Base-by-base conservation (phyloP, 2,329 filamentous ascomycete species). In the Epicoccum sorghinum region DNA sequence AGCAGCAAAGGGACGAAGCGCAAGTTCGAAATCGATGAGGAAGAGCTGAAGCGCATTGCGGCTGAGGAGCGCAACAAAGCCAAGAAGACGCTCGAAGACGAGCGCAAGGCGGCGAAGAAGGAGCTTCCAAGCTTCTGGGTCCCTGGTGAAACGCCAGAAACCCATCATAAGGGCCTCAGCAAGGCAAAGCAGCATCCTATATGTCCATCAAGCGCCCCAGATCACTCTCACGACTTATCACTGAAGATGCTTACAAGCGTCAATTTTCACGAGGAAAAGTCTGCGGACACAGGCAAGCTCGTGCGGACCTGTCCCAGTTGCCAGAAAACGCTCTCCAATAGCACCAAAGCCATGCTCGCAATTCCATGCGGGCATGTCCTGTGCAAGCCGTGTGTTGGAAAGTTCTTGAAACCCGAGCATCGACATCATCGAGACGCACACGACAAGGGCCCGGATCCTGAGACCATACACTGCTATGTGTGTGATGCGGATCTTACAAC, bases 331-430 rank as follows among this genome's bases (percentile, higher is more conserved):
- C 81, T 98, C 10, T 89, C 85, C 41, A 98, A 98, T 70, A 83
- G 89, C 3, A 89, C 90, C 3, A 90, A 89, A 70, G 90, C 93
- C 0, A 85, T 93, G 72, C 80, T 97, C 46, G 87, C 90, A 2
- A 93, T 91, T 71, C 90, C 90, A 0, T 99, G 93, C 67, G 93
- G 93, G 0, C 93, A 99, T 71, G 92, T 98, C 0, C 76, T 97
- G 22, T 99, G 93, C 75, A 88, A 89, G 66, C 88, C 84, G 35
- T 97, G 93, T 68, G 88, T 93, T 13, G 84, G 87, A 49, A 89
- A 92, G 68, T 96, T 98, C 74, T 88, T 97, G 81, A 61, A 77
- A 60, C 71, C 76, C 0, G 70, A 73, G 32, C 67, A 69, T 43
- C 46, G 70, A 36, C 71, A 74, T 59, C 69, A 74, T 6, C 46